phyloP scores from a whole-genome alignment of 495 filamentous ascomycete species.

The Trichoderma gamsii region DNA sequence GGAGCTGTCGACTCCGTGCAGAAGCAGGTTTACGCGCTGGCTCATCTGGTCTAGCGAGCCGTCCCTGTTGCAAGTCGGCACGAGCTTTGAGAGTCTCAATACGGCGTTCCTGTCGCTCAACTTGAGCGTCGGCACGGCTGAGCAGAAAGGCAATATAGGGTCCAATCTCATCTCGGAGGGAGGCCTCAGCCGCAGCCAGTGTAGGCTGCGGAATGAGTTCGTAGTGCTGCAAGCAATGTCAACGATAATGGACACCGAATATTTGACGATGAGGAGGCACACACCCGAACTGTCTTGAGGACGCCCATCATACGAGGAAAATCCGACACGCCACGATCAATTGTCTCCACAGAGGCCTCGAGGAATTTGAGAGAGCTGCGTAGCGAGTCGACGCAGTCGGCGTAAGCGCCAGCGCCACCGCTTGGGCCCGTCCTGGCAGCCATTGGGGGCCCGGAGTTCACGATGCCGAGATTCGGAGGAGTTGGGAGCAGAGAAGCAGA shows the following conservation, averaged over 20 bases:
- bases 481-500: neutral
- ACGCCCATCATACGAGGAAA: slow-evolving; percentile 41
- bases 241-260: neutral
- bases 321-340: slow-evolving; percentile 40
- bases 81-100: slow-evolving; percentile 45
- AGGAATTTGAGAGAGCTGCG: slow-evolving; percentile 47
- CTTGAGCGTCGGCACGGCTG: slow-evolving; percentile 42
- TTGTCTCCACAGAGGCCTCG: slow-evolving; percentile 43
- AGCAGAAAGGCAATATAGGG: slow-evolving; percentile 41
- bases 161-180: slow-evolving; percentile 45
- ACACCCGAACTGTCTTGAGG: slow-evolving; percentile 43
- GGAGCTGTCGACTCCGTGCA: slow-evolving; percentile 19
- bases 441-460: neutral
- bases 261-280: slow-evolving; percentile 16
- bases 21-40: neutral
- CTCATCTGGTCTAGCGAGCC: slow-evolving; percentile 26
- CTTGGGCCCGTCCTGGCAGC: slow-evolving; percentile 18
- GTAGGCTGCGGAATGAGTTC: slow-evolving; percentile 46
- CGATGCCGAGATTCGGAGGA: slow-evolving; percentile 2
- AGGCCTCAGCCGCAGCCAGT: slow-evolving; percentile 41
- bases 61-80: slow-evolving; percentile 41
- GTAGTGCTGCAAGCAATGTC: slow-evolving; percentile 35
- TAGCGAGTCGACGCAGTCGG: slow-evolving; percentile 41
- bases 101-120: slow-evolving; percentile 39
- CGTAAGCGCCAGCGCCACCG: slow-evolving; percentile 30